Evolutionary conservation across 495 filamentous ascomycete genomes (phyloP), one percentile per base, ranked within the genome.

Genomic region (Annulohypoxylon nitens): DNA sequence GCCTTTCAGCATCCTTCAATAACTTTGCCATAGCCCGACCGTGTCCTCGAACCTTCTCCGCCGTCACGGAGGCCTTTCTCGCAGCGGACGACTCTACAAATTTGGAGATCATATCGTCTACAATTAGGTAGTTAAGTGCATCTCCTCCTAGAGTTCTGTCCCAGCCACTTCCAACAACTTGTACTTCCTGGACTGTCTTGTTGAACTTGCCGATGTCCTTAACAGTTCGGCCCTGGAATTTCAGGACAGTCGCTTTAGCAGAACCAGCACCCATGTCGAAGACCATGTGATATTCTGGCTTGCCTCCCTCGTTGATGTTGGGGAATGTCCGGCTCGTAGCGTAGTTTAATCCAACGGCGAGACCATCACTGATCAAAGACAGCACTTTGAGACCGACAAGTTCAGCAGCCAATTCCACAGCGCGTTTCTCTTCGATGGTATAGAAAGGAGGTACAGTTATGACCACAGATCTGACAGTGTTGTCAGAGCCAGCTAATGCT

Each of bases 191-290:
- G 55, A 98, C 81, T 11, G 95, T 97, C 86, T 99, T 99, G 84
- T 97, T 99, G 86, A 89, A 97, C 74, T 90, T 92, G 50, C 96
- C 95, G 66, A 97, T 83, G 77, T 97, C 94, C 84, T 98, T 99
- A 54, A 98, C 92, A 5, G 86, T 91, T 72, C 89, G 89, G 76
- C 92, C 93, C 78, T 97, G 95, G 84, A 98, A 97, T 74, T 88
- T 91, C 78, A 99, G 78, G 16, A 99, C 85, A 7, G 94, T 97
- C n/a, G 95, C 96, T 65, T 93, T 97, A 14, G 97, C 93, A n/a
- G 93, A 97, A 8, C 96, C 96, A 75, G 96, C 96, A 67, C 96
- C 96, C 95, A 98, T 98, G 75, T 99, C 97, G 74, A 94, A 98
- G 16, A 99, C 88, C 77, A 99, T 85, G 78, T 99, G 93, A 75